Evolutionary conservation across 129 eudicot genomes (phyloP), one percentile per base, ranked within the genome.

Genomic region (Artemisia annua): DNA sequence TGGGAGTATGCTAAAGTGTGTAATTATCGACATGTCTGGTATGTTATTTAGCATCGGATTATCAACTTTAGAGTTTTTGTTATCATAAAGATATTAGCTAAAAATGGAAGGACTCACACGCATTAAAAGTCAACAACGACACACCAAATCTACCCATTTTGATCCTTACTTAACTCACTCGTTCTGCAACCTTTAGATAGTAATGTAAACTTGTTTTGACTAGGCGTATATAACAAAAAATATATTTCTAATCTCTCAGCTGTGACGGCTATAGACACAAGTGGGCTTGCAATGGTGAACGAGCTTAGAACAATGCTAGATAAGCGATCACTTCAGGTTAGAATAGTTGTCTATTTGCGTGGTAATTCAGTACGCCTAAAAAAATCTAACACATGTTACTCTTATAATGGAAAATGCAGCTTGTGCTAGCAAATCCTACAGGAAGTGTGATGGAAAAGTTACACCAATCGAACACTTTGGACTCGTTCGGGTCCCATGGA

Each of bases 21-120:
- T 87, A 8, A 80, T 87, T 22, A 50, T 89, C 16, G 96, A 89
- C 63, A 82, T 89, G 89, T 82, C 83, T 15, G 89, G 92, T 89
- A 75, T 46, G 67, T 39, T 39, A 28, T 28, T 28, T 28, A 28
- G 32, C 32, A 0, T 28, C 32, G 0, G 32, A 0, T 28, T 26
- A 26, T 26, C 30, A 26, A 26, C 3, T 26, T 26, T n/a, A n/a
- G n/a, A 26, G 3, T 32, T 7, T 32, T 32, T 3, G 43, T 32
- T 4, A 32, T 5, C 43, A 32, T 32, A 32, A 4, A 32, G 43
- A 32, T 32, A 4, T 0, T 35, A 35, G 44, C 44, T 5, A 35
- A 28, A 0, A 28, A 0, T 28, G 32, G 32, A 28, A 39, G 46
- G 46, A 39, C 9, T 39, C 8, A 39, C 7, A 7, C 46, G 46